These are phyloP conservation scores for Symbiodinium natans DNA, from an alignment of 73 alveolate genomes.

Conservation along the genomic window DNA sequence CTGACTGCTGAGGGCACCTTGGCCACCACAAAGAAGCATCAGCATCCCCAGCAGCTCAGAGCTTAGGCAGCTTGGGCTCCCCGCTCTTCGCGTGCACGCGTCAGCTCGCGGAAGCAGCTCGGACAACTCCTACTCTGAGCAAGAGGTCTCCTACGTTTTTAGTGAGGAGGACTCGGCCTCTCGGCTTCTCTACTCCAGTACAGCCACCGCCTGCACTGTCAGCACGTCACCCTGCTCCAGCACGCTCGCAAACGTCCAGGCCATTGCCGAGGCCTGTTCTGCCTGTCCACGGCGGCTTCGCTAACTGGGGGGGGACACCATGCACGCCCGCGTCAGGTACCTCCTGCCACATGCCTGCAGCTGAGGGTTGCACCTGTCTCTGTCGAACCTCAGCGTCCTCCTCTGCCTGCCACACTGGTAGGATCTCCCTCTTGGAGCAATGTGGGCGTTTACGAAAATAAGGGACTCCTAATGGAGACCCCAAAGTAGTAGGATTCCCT, in stretches of 20 bases:
- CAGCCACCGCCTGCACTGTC: slow-evolving; percentile 39
- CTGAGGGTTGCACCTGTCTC: not conserved
- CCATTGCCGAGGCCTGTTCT: slow-evolving; percentile 37
- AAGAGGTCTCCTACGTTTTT: too few species aligned
- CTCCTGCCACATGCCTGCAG: too few species aligned
- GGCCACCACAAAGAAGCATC: not conserved
- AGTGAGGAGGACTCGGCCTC: too few species aligned
- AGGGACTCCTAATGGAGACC: too few species aligned
- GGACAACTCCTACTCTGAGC: not conserved
- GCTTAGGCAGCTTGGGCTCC: not conserved
- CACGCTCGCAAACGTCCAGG: slow-evolving; percentile 17
- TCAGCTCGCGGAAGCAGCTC: slow-evolving; percentile 35
- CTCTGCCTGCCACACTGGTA: not conserved
- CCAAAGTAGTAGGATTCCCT: not conserved
- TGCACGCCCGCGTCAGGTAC: too few species aligned
- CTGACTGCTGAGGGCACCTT: slow-evolving; percentile 39
- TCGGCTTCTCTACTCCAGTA: too few species aligned
- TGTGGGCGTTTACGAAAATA: too few species aligned
- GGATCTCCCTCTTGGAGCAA: too few species aligned
- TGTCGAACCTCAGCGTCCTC: not conserved
- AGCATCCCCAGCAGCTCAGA: not conserved
- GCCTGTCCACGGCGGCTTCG: not conserved
- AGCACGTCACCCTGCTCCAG: slow-evolving; percentile 36
- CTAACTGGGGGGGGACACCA: too few species aligned
- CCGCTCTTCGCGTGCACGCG: slow-evolving; percentile 3